phyloP scores from a whole-genome alignment of 106 monocot species.

The Platanthera guangdongensis region DNA sequence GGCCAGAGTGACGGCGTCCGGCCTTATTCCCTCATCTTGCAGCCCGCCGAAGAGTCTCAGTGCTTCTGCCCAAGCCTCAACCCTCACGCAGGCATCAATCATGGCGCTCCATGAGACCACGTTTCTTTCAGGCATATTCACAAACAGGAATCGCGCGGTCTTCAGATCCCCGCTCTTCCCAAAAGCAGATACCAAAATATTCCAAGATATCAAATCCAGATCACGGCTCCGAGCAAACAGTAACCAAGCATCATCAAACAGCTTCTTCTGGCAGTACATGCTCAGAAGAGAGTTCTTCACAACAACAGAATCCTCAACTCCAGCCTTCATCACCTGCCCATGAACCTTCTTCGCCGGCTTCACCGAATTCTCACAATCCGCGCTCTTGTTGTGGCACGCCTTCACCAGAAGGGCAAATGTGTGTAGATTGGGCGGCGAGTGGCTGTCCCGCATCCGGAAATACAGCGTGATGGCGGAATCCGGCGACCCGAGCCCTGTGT shows the following conservation, averaged over 20 bases:
- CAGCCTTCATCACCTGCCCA: slow-evolving; percentile 48
- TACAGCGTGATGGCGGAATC: slow-evolving; percentile 22
- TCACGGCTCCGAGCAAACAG: slow-evolving; percentile 29
- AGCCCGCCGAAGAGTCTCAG: slow-evolving; percentile 32
- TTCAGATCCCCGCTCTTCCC: slow-evolving; percentile 31
- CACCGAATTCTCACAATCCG: background rate
- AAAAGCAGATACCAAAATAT: slow-evolving; percentile 40
- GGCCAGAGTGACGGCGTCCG: slow-evolving; percentile 36
- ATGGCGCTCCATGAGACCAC: slow-evolving; percentile 76
- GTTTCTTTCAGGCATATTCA: slow-evolving; percentile 40
- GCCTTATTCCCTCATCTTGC: slow-evolving; percentile 22
- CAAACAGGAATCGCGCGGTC: slow-evolving; percentile 35
- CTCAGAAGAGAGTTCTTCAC: slow-evolving; percentile 51
- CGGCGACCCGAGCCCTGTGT: slow-evolving; percentile 5
- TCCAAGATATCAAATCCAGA: slow-evolving; percentile 48
- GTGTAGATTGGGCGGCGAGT: slow-evolving; percentile 29
- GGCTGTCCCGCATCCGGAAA: slow-evolving; percentile 35
- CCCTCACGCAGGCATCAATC: slow-evolving; percentile 44
- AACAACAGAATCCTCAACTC: slow-evolving; percentile 26
- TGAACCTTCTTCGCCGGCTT: slow-evolving; percentile 22
- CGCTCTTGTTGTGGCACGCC: slow-evolving; percentile 6
- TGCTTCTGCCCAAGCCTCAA: slow-evolving; percentile 34
- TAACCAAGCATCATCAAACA: slow-evolving; percentile 22
- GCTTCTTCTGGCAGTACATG: slow-evolving; percentile 38
- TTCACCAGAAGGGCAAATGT: slow-evolving; percentile 49